Conservation (phyloP, 768 basidiomycete genomes). For the Suillus bovinus region DNA sequence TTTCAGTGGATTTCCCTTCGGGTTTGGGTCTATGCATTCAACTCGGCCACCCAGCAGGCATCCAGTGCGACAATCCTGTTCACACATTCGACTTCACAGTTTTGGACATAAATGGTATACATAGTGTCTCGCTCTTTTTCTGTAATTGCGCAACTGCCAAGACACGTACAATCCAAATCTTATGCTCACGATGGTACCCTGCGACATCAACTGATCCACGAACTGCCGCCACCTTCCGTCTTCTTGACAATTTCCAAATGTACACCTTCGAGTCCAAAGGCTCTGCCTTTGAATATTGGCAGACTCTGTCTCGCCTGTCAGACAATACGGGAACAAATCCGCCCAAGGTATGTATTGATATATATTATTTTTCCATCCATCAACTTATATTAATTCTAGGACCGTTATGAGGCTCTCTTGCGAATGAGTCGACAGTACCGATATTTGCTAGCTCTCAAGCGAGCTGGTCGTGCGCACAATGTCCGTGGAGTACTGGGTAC, state of each 20-base stretch:
- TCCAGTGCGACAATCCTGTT: constrained; percentile 7
- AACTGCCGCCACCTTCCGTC: constrained; percentile 27
- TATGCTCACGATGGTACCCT: constrained; percentile 13
- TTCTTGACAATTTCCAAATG: constrained; percentile 27
- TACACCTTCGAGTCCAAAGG: constrained; percentile 31
- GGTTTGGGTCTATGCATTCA: constrained; percentile 21
- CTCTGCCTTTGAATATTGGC: constrained; percentile 31
- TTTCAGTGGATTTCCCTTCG: constrained; percentile 15
- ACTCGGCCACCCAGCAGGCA: constrained; percentile 18
- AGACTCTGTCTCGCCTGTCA: constrained; percentile 21
- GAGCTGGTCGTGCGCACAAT: neutral
- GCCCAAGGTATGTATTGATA: constrained; percentile 5
- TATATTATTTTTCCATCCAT: neutral
- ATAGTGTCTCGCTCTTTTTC: constrained; percentile 17
- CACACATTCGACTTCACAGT: constrained; percentile 27
- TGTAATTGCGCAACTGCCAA: constrained; percentile 14
- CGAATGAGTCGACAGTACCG: constrained; percentile 3
- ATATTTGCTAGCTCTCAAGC: neutral
- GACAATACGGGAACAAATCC: constrained; percentile 24
- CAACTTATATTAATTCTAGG: neutral
- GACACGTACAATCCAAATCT: constrained; percentile 10
- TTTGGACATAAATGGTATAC: constrained; percentile 20
- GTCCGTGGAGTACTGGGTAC: neutral
- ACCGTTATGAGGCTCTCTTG: neutral
- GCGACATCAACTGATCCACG: constrained; percentile 20